These are phyloP conservation scores for Colletotrichum eremochloae DNA, from an alignment of 2,329 filamentous ascomycete species.

Conservation along the genomic window DNA sequence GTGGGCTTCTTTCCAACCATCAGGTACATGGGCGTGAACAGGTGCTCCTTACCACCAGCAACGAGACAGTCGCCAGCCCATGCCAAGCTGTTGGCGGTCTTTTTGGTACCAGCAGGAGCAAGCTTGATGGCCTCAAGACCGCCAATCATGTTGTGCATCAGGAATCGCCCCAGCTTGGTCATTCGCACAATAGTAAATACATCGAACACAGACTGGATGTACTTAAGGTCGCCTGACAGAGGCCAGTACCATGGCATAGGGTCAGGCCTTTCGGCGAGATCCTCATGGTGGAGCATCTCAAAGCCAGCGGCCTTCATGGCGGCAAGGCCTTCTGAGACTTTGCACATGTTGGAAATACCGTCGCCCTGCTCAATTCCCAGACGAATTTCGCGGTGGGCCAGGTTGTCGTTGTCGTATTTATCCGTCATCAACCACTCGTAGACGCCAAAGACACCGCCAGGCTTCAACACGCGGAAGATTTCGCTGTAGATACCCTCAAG, in stretches of 20 bases:
- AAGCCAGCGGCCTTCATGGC: slow-evolving; percentile 91
- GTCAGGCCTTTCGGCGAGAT: slow-evolving; percentile 80
- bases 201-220: slow-evolving; percentile 84
- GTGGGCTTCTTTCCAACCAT: slow-evolving; percentile 91
- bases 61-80: slow-evolving; percentile 87
- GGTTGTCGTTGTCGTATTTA: slow-evolving; percentile 87
- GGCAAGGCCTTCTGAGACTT: slow-evolving; percentile 79
- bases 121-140: slow-evolving; percentile 80
- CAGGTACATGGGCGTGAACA: slow-evolving; percentile 99
- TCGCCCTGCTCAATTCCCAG: slow-evolving; percentile 93
- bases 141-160: slow-evolving; percentile 83
- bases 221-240: slow-evolving; percentile 84
- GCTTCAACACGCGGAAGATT: slow-evolving; percentile 92
- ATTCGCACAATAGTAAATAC: slow-evolving; percentile 87
- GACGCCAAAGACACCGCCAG: slow-evolving; percentile 92
- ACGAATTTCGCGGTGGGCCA: slow-evolving; percentile 86
- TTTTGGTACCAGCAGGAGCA: slow-evolving; percentile 87
- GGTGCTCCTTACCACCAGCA: slow-evolving; percentile 85
- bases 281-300: slow-evolving; percentile 55
- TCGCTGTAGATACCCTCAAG: slow-evolving; percentile 90
- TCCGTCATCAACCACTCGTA: slow-evolving; percentile 99
- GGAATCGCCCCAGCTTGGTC: slow-evolving; percentile 84
- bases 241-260: slow-evolving; percentile 94
- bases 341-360: slow-evolving; percentile 95
- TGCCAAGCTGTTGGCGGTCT: slow-evolving; percentile 93